Conservation (phyloP, 2,329 filamentous ascomycete species). For the Amauroascus verrucosus region DNA sequence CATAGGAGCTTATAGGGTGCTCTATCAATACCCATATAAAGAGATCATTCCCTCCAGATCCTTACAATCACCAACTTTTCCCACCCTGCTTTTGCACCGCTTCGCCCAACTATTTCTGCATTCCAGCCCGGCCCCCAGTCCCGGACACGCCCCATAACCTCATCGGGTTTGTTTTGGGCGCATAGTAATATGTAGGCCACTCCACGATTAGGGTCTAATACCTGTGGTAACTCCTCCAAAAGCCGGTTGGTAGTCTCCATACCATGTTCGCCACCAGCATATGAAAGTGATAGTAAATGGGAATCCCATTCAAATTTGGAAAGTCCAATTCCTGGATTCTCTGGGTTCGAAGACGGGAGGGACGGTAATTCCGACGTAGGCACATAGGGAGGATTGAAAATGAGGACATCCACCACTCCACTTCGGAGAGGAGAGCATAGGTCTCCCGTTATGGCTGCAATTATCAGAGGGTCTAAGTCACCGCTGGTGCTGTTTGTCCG, state of each 20-base stretch:
- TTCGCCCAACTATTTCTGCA: constrained; percentile 66
- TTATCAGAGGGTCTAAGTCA: constrained; percentile 40
- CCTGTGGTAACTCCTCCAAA: constrained; percentile 55
- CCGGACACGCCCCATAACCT: constrained; percentile 55
- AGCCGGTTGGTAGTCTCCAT: constrained; percentile 88
- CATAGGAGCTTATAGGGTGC: background rate
- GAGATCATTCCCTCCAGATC: constrained; percentile 54
- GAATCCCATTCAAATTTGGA: constrained; percentile 66
- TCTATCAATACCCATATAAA: constrained; percentile 5
- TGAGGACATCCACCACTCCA: constrained; percentile 62
- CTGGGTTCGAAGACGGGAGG: constrained; percentile 5
- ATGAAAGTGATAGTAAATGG: constrained; percentile 71
- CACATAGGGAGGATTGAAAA: constrained; percentile 97
- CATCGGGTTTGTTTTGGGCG: constrained; percentile 73
- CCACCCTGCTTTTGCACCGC: constrained; percentile 84
- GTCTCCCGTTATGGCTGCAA: constrained; percentile 61
- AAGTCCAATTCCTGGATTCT: background rate
- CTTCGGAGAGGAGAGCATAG: constrained; percentile 52
- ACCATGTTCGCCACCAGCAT: constrained; percentile 77
- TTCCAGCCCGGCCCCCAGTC: constrained; percentile 55
- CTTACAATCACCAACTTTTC: constrained; percentile 84
- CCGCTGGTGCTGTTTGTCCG: background rate
- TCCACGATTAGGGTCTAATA: constrained; percentile 55
- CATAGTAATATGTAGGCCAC: constrained; percentile 86
- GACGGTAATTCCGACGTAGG: constrained; percentile 66